Percentiles rank a stretch among this genome's conserved stretches.
phyloP scores from a whole-genome alignment of 1,284 basidiomycete species.

The Ceratobasidium sp. region DNA sequence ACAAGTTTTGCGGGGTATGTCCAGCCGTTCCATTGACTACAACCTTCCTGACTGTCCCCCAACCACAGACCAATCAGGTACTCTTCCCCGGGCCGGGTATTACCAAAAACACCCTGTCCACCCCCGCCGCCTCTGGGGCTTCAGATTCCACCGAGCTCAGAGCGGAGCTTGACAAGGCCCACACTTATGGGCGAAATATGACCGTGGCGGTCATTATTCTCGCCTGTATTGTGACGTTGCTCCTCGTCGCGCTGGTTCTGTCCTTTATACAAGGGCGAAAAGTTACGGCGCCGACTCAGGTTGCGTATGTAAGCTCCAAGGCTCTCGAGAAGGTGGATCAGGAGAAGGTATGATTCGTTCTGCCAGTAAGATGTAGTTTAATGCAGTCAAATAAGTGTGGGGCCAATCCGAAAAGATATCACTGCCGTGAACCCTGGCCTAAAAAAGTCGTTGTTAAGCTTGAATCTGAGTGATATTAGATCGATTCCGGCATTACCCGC shows the following conservation, averaged over 20 bases:
- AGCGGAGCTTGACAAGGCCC: not conserved
- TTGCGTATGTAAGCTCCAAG: not conserved
- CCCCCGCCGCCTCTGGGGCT: not conserved
- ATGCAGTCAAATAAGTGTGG: too few species aligned
- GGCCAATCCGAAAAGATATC: too few species aligned
- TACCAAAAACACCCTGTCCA: not conserved
- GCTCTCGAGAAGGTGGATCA: not conserved
- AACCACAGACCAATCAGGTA: constrained; percentile 6
- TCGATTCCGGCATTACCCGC: too few species aligned
- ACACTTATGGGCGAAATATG: not conserved
- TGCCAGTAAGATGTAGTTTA: too few species aligned
- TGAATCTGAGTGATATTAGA: too few species aligned
- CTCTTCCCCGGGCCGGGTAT: constrained; percentile 14
- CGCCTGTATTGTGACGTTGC: not conserved
- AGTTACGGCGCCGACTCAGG: not conserved
- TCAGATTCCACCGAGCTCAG: not conserved
- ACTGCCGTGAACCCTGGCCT: too few species aligned
- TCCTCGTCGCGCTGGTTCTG: not conserved
- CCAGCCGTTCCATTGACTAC: too few species aligned
- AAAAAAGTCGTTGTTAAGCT: too few species aligned
- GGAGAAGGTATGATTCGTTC: not conserved
- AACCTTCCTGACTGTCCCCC: not conserved
- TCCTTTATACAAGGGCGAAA: not conserved
- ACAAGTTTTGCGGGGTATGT: constrained; percentile 26
- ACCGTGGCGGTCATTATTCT: not conserved